Evolutionary conservation across 2,329 filamentous ascomycete genomes (phyloP).

Genomic region (Cladosporium halotolerans): DNA sequence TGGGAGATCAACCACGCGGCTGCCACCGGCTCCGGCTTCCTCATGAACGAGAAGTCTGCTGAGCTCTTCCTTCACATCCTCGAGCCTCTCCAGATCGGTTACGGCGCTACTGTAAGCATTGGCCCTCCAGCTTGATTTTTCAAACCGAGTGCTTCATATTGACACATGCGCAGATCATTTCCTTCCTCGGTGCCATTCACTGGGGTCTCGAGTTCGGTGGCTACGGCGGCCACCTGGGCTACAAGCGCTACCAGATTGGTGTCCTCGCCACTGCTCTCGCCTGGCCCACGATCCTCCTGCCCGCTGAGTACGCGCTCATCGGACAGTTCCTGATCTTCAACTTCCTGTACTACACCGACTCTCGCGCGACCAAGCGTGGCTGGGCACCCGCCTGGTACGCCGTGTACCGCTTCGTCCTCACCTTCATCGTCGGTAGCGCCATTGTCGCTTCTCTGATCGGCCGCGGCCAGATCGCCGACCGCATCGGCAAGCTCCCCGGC

Average conservation of each 20-base stretch:
- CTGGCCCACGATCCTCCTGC: slow-evolving; percentile 84
- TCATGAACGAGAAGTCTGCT: slow-evolving; percentile 66
- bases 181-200: slow-evolving; percentile 88
- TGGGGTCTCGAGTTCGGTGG: slow-evolving; percentile 85
- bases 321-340: slow-evolving; percentile 80
- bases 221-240: slow-evolving; percentile 61
- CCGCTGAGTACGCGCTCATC: slow-evolving; percentile 77
- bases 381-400: slow-evolving; percentile 83
- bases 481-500: slow-evolving; percentile 41
- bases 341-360: slow-evolving; percentile 78
- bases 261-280: slow-evolving; percentile 72
- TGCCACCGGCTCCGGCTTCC: slow-evolving; percentile 52
- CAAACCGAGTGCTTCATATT: neutral
- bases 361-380: slow-evolving; percentile 63
- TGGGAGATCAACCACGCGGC: slow-evolving; percentile 72
- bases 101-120: slow-evolving; percentile 65
- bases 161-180: slow-evolving; percentile 60
- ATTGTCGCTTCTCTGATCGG: slow-evolving; percentile 78
- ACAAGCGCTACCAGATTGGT: slow-evolving; percentile 76
- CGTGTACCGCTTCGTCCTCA: slow-evolving; percentile 86
- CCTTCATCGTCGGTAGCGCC: slow-evolving; percentile 76
- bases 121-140: no score
- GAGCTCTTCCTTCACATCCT: slow-evolving; percentile 65
- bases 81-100: slow-evolving; percentile 84
- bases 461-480: slow-evolving; percentile 65